Conservation (phyloP, 805 yeast species). For the Metschnikowia lunata region DNA sequence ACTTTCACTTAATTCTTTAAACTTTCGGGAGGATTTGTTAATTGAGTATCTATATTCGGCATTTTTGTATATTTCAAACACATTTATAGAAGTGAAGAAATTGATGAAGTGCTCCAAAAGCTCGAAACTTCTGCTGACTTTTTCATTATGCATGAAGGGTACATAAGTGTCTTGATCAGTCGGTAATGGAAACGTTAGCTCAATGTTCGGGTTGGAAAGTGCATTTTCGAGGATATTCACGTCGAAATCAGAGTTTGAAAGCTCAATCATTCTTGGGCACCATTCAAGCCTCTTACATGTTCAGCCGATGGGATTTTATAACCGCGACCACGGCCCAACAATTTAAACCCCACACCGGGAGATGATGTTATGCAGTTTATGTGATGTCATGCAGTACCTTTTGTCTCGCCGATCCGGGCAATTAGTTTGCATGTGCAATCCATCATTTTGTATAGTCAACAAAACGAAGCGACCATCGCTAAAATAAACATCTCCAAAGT, state of each 20-base stretch:
- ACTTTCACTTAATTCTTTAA: constrained; percentile 23
- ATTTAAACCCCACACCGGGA: constrained; percentile 9
- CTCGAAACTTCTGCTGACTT: constrained; percentile 20
- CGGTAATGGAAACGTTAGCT: constrained; percentile 37
- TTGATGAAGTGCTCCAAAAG: constrained; percentile 30
- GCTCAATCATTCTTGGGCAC: not conserved
- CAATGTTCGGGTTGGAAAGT: constrained; percentile 26
- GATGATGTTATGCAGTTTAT: no score
- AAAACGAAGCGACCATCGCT: no score
- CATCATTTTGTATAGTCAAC: no score
- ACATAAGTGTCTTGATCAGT: constrained; percentile 30
- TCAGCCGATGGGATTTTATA: not conserved
- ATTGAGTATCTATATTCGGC: constrained; percentile 34
- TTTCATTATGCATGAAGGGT: constrained; percentile 27
- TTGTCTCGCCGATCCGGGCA: no score
- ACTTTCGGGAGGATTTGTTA: constrained; percentile 27
- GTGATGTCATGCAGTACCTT: no score
- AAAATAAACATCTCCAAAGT: no score
- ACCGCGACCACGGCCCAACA: constrained; percentile 3
- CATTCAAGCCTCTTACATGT: not conserved
- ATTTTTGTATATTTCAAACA: constrained; percentile 28
- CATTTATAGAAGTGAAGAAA: constrained; percentile 25
- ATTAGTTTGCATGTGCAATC: no score
- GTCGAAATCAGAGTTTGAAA: constrained; percentile 24
- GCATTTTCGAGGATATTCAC: constrained; percentile 37